phyloP scores from a whole-genome alignment of 768 basidiomycete species.

The Tulasnella sp. region DNA sequence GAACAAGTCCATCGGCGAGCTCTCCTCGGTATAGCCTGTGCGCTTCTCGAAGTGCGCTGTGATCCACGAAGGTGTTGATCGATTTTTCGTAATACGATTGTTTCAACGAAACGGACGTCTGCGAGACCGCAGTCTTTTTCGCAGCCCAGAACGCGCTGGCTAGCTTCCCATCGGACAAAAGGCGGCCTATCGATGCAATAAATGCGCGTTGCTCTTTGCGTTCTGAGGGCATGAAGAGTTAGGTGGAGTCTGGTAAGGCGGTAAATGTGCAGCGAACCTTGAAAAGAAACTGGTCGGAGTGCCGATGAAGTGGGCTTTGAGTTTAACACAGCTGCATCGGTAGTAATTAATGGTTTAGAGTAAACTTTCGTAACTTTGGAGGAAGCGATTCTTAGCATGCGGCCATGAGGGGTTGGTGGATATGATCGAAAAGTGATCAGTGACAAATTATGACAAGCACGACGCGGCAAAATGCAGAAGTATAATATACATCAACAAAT shows the following conservation, averaged over 20 bases:
- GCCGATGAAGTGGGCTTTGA: background rate
- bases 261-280: background rate
- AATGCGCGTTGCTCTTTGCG: background rate
- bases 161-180: background rate
- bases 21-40: background rate
- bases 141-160: background rate
- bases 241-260: background rate
- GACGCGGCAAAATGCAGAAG: background rate
- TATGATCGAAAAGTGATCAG: background rate
- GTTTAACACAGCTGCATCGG: background rate
- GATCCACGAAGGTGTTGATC: background rate
- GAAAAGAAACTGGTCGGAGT: background rate
- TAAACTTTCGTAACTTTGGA: background rate
- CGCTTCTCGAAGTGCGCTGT: background rate
- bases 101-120: background rate
- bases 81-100: slow-evolving; percentile 1
- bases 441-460: background rate
- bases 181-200: background rate
- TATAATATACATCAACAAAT: background rate
- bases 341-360: background rate
- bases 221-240: background rate
- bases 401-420: background rate
- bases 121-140: background rate
- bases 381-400: background rate
- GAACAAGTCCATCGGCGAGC: background rate